Conservation (phyloP, 2,329 filamentous ascomycete genomes). For the Simplicillium aogashimaense region DNA sequence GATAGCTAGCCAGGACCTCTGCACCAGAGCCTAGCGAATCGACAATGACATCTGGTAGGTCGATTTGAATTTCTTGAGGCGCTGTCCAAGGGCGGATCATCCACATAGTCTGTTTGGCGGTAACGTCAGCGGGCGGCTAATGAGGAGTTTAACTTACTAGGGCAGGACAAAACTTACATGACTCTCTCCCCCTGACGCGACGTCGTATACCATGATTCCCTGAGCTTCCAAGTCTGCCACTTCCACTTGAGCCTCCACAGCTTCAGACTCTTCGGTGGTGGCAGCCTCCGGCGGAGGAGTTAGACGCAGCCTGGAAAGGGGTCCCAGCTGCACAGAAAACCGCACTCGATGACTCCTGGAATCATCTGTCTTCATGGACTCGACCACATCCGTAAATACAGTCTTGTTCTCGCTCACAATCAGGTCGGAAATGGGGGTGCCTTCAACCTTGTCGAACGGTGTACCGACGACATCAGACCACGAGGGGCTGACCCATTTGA, state of each 20-base stretch:
- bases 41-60: slow-evolving; percentile 79
- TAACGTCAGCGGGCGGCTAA: slow-evolving; percentile 14
- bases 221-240: slow-evolving; percentile 82
- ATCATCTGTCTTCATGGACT: slow-evolving; percentile 86
- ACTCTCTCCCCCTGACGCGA: slow-evolving; percentile 73
- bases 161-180: slow-evolving; percentile 55
- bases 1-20: slow-evolving; percentile 86
- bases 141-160: not conserved
- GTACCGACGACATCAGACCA: slow-evolving; percentile 92
- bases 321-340: slow-evolving; percentile 63
- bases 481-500: slow-evolving; percentile 94
- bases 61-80: slow-evolving; percentile 89
- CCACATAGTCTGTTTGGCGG: slow-evolving; percentile 80
- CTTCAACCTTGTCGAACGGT: slow-evolving; percentile 59
- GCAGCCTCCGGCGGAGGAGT: slow-evolving; percentile 28
- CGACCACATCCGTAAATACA: slow-evolving; percentile 73
- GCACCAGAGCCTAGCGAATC: slow-evolving; percentile 91
- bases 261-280: slow-evolving; percentile 24
- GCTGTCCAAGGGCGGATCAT: slow-evolving; percentile 91
- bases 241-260: slow-evolving; percentile 31
- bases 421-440: slow-evolving; percentile 69
- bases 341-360: slow-evolving; percentile 84
- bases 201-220: slow-evolving; percentile 96
- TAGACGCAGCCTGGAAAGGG: slow-evolving; percentile 54
- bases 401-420: slow-evolving; percentile 68